phyloP scores from a whole-genome alignment of 768 basidiomycete genomes.

The Leccinum broughii region DNA sequence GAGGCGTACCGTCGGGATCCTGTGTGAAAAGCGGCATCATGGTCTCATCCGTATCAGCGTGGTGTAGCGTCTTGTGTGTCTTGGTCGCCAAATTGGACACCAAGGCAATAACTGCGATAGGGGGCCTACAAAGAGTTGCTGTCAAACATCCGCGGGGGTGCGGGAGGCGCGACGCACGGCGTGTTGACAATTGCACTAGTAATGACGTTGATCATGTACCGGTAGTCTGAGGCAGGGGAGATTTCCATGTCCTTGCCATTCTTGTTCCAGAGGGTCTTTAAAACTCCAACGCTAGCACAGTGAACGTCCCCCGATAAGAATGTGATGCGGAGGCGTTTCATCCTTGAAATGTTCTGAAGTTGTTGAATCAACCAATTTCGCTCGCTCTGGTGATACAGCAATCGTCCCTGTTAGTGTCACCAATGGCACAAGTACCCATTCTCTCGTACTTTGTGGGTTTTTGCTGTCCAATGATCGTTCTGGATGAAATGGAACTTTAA shows the following conservation, averaged over 20 bases:
- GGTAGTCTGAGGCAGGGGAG: constrained; percentile 60
- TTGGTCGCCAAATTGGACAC: constrained; percentile 80
- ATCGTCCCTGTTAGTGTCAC: not conserved
- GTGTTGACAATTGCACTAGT: constrained; percentile 97
- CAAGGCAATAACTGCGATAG: constrained; percentile 70
- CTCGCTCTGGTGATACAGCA: constrained; percentile 59
- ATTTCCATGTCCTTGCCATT: constrained; percentile 39
- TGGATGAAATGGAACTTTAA: constrained; percentile 53
- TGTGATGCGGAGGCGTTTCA: constrained; percentile 68
- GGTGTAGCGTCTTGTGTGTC: constrained; percentile 83
- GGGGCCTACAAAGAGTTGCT: constrained; percentile 43
- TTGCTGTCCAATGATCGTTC: constrained; percentile 94
- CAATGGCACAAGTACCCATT: not conserved
- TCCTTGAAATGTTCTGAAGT: constrained; percentile 69
- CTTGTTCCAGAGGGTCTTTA: constrained; percentile 66
- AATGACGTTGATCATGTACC: constrained; percentile 90
- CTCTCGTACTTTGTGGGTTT: constrained; percentile 62
- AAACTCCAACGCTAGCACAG: constrained; percentile 77
- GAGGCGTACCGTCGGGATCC: constrained; percentile 74
- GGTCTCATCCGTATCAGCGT: constrained; percentile 78
- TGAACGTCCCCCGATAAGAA: constrained; percentile 95
- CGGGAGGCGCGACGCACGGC: constrained; percentile 53
- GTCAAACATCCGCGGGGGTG: not conserved
- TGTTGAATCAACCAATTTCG: constrained; percentile 86
- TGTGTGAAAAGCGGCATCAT: constrained; percentile 80